Base-by-base conservation (phyloP, 192 early-diverging fungal species). In the Chytriomyces hyalinus region DNA sequence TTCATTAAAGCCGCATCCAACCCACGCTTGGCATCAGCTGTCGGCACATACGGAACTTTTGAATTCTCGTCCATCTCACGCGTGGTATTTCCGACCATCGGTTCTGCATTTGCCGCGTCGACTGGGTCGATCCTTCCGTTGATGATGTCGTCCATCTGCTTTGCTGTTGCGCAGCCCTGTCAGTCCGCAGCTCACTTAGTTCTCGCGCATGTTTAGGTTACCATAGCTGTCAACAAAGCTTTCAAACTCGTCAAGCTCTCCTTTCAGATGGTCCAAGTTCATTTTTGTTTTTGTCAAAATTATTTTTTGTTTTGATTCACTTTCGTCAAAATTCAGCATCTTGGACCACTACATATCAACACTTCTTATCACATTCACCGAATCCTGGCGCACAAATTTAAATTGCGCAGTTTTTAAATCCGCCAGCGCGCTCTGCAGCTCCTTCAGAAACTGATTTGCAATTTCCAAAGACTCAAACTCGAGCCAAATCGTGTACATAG, bases 181-280 rank as follows among this genome's bases (percentile, higher is more conserved):
- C 50, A 50, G 49, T 20, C 53, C 13, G 20, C 53, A 20, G 13
- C 20, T 0, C 53, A 26, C 1, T n/a, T 20, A 57, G 0, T 57
- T 20, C 53, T 5, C 53, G 53, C 53, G 20, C 2, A 5, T 5
- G 53, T 57, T 3, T 4, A 2, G 28, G 5, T 63, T 44, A 74
- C 73, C 48, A 36, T 74, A 74, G 5, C n/a, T 49, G 48, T 43
- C 45, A 8, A 74, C 73, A 48, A 74, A 74, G 61, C 46, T 47
- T 45, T 74, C 73, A 43, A 74, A 74, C 61, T 74, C 73, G 15
- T 74, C 73, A 59, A 74, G 73, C 57, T 74, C 73, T 61, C 11
- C 73, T 45, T 28, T 65, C 15, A 74, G 73, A 45, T 74, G 73
- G 45, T 61, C 59, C 13, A 74, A 47, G 45, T 74, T 65, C 73